Conservation (phyloP, 2,329 filamentous ascomycete genomes). For the Paramyrothecium sp. region DNA sequence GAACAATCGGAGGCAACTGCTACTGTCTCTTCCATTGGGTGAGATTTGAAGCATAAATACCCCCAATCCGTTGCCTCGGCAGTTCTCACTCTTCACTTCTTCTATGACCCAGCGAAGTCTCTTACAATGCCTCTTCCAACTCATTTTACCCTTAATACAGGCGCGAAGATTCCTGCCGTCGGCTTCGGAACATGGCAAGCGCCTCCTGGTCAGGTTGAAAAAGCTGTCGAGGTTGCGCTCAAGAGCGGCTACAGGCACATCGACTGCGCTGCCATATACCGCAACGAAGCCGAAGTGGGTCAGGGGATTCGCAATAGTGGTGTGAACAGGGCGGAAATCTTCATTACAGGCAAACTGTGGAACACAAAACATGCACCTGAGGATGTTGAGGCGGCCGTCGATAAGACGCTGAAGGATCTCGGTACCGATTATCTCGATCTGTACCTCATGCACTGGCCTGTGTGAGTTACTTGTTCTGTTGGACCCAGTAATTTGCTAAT, state of each 20-base stretch:
- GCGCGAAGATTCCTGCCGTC: slow-evolving; percentile 71
- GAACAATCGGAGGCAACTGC: too few relatives aligned
- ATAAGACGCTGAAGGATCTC: slow-evolving; percentile 46
- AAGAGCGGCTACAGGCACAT: slow-evolving; percentile 38
- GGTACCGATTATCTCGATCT: slow-evolving; percentile 47
- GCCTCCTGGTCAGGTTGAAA: slow-evolving; percentile 37
- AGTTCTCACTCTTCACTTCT: too few relatives aligned
- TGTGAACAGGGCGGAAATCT: slow-evolving; percentile 36
- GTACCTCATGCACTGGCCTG: slow-evolving; percentile 22
- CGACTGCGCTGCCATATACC: slow-evolving; percentile 44
- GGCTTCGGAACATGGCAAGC: slow-evolving; percentile 73
- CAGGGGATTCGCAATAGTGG: slow-evolving; percentile 36
- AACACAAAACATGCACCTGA: slow-evolving; percentile 50
- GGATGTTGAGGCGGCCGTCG: slow-evolving; percentile 43
- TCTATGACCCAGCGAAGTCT: too few relatives aligned
- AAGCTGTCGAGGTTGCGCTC: slow-evolving; percentile 38
- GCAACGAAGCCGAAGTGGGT: slow-evolving; percentile 41
- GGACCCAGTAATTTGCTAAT: not conserved
- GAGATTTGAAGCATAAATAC: too few relatives aligned
- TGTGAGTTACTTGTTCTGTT: slow-evolving; percentile 12
- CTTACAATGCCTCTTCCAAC: slow-evolving; percentile 10
- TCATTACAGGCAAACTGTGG: slow-evolving; percentile 62
- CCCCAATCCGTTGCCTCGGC: too few relatives aligned
- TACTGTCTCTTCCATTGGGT: too few relatives aligned
- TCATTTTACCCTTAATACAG: slow-evolving; percentile 62